Percentiles rank a stretch among this genome's conserved stretches.
Conservation (phyloP, 257 asterid species). For the Penstemon davidsonii region DNA sequence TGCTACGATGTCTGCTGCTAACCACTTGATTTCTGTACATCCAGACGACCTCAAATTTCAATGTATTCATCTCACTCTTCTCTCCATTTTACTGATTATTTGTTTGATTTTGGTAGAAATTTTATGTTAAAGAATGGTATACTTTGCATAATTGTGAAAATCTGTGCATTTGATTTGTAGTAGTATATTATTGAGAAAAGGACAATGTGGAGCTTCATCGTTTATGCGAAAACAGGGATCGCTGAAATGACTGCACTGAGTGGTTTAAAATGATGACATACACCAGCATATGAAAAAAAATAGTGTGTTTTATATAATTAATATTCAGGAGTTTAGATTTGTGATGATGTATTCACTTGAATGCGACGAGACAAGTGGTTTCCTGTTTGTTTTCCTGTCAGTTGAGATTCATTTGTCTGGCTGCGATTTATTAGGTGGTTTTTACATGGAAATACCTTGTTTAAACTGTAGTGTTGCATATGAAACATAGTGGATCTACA, state of each 20-base stretch:
- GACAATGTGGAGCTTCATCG: background rate
- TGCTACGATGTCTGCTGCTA: conserved; percentile 46
- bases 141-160: too few species aligned
- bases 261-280: too few species aligned
- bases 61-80: conserved; percentile 36
- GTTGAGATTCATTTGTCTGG: background rate
- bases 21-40: conserved; percentile 56
- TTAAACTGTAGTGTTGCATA: background rate
- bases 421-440: background rate
- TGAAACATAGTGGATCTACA: background rate
- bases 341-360: background rate
- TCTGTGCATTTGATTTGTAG: background rate
- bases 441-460: background rate
- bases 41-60: conserved; percentile 81
- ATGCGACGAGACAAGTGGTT: background rate
- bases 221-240: background rate
- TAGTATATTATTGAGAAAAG: background rate
- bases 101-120: background rate
- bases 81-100: background rate
- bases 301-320: background rate
- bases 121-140: too few species aligned
- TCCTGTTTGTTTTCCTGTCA: background rate
- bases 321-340: background rate
- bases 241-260: background rate
- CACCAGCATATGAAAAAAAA: too few species aligned